These are phyloP conservation scores for Drechmeria coniospora DNA, from an alignment of 2,329 filamentous ascomycete species.

Conservation along the genomic window DNA sequence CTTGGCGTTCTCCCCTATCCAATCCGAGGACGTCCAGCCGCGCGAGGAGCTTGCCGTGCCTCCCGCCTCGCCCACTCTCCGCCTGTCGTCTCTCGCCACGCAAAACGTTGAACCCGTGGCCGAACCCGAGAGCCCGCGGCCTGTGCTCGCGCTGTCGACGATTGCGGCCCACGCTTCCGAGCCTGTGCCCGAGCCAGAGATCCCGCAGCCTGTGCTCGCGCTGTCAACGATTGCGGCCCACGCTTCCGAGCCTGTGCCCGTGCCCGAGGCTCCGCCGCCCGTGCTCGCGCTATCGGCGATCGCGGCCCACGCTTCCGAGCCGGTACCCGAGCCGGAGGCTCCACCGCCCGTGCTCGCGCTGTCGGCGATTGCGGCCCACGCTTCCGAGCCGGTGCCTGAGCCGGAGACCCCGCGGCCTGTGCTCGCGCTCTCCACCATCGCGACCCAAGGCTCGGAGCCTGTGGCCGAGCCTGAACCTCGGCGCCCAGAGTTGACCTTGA, in stretches of 20 bases:
- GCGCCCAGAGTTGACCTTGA: too few relatives aligned
- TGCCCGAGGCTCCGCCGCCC: slow-evolving; percentile 11
- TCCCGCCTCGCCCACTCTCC: slow-evolving; percentile 16
- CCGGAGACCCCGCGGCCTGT: slow-evolving; percentile 11
- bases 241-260: slow-evolving; percentile 12
- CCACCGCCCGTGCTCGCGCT: too few relatives aligned
- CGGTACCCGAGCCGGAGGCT: slow-evolving; percentile 10
- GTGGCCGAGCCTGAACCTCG: slow-evolving; percentile 9
- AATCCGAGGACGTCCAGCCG: slow-evolving; percentile 28
- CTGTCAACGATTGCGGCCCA: slow-evolving; percentile 13
- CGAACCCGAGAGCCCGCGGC: slow-evolving; percentile 8
- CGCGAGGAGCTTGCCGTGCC: slow-evolving; percentile 18
- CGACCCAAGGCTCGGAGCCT: slow-evolving; percentile 19
- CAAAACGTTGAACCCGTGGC: slow-evolving; percentile 15
- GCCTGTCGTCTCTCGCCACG: slow-evolving; percentile 12
- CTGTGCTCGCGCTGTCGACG: slow-evolving; percentile 11
- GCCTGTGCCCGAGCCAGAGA: slow-evolving; percentile 12
- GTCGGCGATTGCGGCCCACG: too few relatives aligned
- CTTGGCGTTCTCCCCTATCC: slow-evolving; percentile 28
- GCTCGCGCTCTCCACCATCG: slow-evolving; percentile 17
- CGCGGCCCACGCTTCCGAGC: slow-evolving; percentile 18
- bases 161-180: slow-evolving; percentile 12
- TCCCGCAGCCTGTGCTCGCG: slow-evolving; percentile 10
- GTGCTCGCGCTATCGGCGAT: slow-evolving; percentile 17
- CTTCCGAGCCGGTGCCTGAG: slow-evolving; percentile 12